These are phyloP conservation scores for Myotisia sp. DNA, from an alignment of 2,329 filamentous ascomycete genomes.

Conservation along the genomic window DNA sequence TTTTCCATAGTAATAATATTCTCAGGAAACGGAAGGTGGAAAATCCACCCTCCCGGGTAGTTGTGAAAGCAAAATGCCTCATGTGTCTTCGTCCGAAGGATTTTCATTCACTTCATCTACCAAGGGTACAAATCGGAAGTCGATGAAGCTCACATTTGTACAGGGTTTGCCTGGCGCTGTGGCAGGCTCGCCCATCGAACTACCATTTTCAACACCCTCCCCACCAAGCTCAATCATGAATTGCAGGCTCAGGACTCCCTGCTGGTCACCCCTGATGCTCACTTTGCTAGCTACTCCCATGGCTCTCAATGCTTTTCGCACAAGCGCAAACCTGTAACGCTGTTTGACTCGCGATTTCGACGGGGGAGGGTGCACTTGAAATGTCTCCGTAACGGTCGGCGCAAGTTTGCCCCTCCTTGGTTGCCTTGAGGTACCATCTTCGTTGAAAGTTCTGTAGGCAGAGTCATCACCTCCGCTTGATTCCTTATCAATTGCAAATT, in stretches of 20 bases:
- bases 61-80: too few relatives aligned
- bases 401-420: constrained; percentile 24
- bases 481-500: constrained; percentile 40
- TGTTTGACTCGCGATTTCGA: constrained; percentile 52
- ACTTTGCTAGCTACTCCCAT: constrained; percentile 90
- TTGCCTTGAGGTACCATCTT: constrained; percentile 24
- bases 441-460: constrained; percentile 22
- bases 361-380: constrained; percentile 44
- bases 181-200: constrained; percentile 10
- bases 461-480: constrained; percentile 15
- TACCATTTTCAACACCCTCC: constrained; percentile 30
- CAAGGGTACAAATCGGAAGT: constrained; percentile 35
- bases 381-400: constrained; percentile 36
- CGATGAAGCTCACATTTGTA: constrained; percentile 31
- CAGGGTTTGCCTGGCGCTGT: constrained; percentile 13
- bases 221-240: constrained; percentile 90
- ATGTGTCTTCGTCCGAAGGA: constrained; percentile 13
- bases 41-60: too few relatives aligned
- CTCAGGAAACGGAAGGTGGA: too few relatives aligned
- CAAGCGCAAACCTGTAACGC: constrained; percentile 71
- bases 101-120: constrained; percentile 28
- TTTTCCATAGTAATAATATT: too few relatives aligned
- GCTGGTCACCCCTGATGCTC: constrained; percentile 70
- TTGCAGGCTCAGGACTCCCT: constrained; percentile 84
- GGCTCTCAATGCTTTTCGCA: constrained; percentile 76